phyloP scores from a whole-genome alignment of 1,284 basidiomycete species.

The Cryptococcus neoformans region DNA sequence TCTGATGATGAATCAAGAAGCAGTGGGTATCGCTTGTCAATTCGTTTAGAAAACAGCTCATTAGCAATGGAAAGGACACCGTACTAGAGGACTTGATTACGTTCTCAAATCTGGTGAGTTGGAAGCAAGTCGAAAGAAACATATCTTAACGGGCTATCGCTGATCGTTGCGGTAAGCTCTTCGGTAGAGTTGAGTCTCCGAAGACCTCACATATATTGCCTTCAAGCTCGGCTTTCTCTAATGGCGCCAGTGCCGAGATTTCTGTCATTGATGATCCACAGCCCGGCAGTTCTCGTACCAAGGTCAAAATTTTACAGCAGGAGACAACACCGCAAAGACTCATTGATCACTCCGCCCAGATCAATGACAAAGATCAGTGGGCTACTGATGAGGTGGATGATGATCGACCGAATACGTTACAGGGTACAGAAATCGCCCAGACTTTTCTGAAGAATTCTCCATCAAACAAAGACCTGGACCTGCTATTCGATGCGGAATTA shows the following conservation, averaged over 20 bases:
- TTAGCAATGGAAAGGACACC: conserved; percentile 59
- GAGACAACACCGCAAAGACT: neutral
- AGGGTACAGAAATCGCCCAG: neutral
- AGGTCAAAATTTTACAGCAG: conserved; percentile 20
- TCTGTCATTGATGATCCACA: conserved; percentile 22
- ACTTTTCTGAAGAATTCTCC: conserved; percentile 52
- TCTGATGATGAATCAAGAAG: conserved; percentile 64
- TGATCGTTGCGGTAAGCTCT: conserved; percentile 21
- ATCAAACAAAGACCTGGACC: conserved; percentile 65
- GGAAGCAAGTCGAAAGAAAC: neutral
- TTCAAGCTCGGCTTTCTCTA: conserved; percentile 22
- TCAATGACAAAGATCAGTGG: no score
- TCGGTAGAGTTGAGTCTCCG: conserved; percentile 35
- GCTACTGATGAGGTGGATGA: no score
- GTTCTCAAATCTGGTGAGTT: conserved; percentile 52
- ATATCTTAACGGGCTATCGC: neutral
- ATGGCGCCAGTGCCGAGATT: conserved; percentile 14
- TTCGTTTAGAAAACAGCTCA: neutral
- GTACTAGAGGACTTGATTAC: conserved; percentile 83
- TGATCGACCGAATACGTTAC: no score
- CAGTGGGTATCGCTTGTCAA: conserved; percentile 54
- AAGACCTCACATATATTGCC: conserved; percentile 25
- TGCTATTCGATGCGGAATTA: conserved; percentile 65
- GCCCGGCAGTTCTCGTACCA: conserved; percentile 32
- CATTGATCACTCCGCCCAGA: no score